Percentiles rank a stretch among this genome's conserved stretches.
Conservation (phyloP, 1,284 basidiomycete species). For the Marasmius oreades region DNA sequence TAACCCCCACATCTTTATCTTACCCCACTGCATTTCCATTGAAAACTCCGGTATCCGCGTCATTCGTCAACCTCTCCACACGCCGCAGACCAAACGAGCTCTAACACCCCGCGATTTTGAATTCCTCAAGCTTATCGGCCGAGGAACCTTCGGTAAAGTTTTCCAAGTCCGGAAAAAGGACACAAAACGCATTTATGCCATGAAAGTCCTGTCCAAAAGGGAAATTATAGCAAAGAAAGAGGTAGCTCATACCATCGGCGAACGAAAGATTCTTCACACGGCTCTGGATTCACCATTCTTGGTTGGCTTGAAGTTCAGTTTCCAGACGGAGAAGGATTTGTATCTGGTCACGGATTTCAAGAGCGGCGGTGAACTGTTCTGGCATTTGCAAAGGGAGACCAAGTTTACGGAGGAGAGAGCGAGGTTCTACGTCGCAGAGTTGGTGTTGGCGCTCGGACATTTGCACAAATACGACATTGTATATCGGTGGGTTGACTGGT, state of each 20-base stretch:
- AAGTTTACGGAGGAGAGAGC: constrained; percentile 91
- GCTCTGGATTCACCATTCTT: constrained; percentile 96
- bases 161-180: constrained; percentile 99
- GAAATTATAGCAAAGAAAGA: constrained; percentile 99
- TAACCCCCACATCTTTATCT: not conserved
- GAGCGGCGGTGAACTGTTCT: constrained; percentile 97
- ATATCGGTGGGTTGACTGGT: constrained; percentile 63
- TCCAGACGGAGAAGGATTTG: constrained; percentile 94
- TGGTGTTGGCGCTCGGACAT: constrained; percentile 92
- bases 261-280: constrained; percentile 96
- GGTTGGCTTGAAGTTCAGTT: constrained; percentile 97
- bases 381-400: constrained; percentile 95
- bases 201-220: constrained; percentile 99
- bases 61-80: constrained; percentile 14
- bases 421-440: constrained; percentile 93
- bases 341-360: constrained; percentile 99
- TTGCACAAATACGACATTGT: constrained; percentile 97
- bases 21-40: not conserved
- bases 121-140: constrained; percentile 97
- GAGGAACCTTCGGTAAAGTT: constrained; percentile 98
- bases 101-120: constrained; percentile 94
- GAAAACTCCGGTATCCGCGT: not conserved
- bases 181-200: constrained; percentile 98
- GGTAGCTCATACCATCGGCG: constrained; percentile 98
- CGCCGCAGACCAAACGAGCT: constrained; percentile 68